These are phyloP conservation scores for Rugosomyces carneus DNA, from an alignment of 1,284 basidiomycete genomes.

Conservation along the genomic window DNA sequence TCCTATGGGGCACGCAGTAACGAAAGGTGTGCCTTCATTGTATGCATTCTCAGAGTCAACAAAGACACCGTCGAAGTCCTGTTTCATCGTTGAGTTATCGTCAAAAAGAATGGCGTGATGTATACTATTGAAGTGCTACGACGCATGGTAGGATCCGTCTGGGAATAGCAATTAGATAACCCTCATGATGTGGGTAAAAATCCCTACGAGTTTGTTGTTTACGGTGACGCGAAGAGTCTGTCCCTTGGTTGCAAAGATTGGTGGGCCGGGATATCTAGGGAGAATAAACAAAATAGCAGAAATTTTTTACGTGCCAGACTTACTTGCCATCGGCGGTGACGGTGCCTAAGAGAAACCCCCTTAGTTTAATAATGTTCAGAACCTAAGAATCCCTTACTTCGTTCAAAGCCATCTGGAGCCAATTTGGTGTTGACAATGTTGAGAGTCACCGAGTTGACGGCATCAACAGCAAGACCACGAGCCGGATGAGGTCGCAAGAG, in stretches of 20 bases:
- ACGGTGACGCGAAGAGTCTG: conserved; percentile 19
- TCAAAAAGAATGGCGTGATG: neutral
- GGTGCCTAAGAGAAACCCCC: conserved; percentile 8
- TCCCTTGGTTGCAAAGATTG: conserved; percentile 19
- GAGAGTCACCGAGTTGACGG: conserved; percentile 17
- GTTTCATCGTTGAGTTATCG: neutral
- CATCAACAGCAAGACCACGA: conserved; percentile 2
- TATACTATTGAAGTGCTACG: conserved; percentile 22
- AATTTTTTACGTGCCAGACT: neutral
- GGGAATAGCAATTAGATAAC: neutral
- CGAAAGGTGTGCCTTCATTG: conserved; percentile 23
- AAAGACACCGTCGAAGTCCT: conserved; percentile 26
- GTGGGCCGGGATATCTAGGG: conserved; percentile 20
- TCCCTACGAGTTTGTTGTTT: conserved; percentile 20
- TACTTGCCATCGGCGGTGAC: conserved; percentile 20
- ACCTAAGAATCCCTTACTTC: conserved; percentile 16
- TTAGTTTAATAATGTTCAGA: neutral
- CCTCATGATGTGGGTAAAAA: too few relatives aligned
- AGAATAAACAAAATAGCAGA: neutral
- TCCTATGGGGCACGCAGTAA: conserved; percentile 41
- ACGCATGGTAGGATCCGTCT: conserved; percentile 22
- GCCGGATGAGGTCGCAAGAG: conserved; percentile 11
- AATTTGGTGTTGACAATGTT: conserved; percentile 23
- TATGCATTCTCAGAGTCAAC: conserved; percentile 16
- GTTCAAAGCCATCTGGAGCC: conserved; percentile 24